A percentile compares a stretch with the other conserved stretches of the same genome.
These are phyloP conservation scores for Alectoria sarmentosa DNA, from an alignment of 495 filamentous ascomycete species.

Conservation along the genomic window DNA sequence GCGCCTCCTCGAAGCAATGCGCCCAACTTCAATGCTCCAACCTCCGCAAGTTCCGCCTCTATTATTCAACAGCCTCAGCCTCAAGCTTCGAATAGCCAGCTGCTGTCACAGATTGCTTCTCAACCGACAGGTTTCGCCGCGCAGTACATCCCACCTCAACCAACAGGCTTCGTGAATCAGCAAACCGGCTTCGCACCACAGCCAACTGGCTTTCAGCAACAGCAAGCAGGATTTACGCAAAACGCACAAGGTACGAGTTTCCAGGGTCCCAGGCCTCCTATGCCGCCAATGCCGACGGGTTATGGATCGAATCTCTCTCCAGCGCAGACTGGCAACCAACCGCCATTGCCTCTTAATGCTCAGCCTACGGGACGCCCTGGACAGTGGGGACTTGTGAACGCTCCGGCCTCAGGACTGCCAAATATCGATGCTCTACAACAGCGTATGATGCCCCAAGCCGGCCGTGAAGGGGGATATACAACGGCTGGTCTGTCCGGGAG, in stretches of 20 bases:
- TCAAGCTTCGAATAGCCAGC: conserved; percentile 62
- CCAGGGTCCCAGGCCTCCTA: conserved; percentile 73
- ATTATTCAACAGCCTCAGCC: conserved; percentile 84
- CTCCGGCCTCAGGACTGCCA: conserved; percentile 79
- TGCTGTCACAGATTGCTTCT: conserved; percentile 67
- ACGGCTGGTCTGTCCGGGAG: conserved; percentile 84
- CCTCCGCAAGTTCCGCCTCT: conserved; percentile 57
- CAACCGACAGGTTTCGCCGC: conserved; percentile 68
- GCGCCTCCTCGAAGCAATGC: conserved; percentile 54
- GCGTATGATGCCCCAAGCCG: conserved; percentile 96
- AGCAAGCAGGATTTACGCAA: conserved; percentile 43
- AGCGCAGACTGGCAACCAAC: conserved; percentile 49
- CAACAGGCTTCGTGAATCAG: conserved; percentile 52
- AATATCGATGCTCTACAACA: conserved; percentile 91
- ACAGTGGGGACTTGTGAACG: conserved; percentile 97
- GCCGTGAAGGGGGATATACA: conserved; percentile 87
- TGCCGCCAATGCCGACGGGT: conserved; percentile 92
- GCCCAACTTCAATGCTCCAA: conserved; percentile 66
- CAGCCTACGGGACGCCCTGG: conserved; percentile 96
- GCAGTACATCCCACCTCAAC: conserved; percentile 38
- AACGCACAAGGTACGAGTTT: conserved; percentile 57
- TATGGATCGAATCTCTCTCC: conserved; percentile 62
- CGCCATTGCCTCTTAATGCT: conserved; percentile 58
- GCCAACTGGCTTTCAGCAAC: conserved; percentile 39
- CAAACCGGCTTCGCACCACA: conserved; percentile 48